Evolutionary conservation across 1,284 basidiomycete genomes (phyloP), one percentile per base, ranked within the genome.

Genomic region (Stereum hirsutum): DNA sequence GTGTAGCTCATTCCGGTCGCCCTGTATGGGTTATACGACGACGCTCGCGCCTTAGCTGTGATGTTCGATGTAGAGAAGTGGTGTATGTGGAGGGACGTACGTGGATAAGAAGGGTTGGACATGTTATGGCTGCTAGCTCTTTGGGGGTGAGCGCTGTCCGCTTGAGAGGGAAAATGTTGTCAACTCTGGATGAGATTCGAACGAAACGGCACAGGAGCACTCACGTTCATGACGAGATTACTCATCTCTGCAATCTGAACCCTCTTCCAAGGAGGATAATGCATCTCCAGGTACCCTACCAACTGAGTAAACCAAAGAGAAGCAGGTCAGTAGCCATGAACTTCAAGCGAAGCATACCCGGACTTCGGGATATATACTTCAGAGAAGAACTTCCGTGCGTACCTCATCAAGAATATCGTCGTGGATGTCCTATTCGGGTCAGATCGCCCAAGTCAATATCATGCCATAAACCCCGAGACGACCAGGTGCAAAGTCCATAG

Each of bases 91-190:
- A 12, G 14, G 8, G 8, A 52, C 65, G 26, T 41, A 84, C 84
- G 61, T 87, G 84, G 41, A 87, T 70, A n/a, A 87, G 73, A 17
- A 87, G 62, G 11, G 81, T 73, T 1, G 83, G 84, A 49, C 75
- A 74, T 5, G 56, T 72, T 41, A 87, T 72, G 28, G 60, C 54
- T n/a, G 68, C 67, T 17, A 75, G 62, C 45, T 70, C 66, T 25
- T 31, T 39, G n/a, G 66, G 51, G 20, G 54, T 69, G 44, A 85
- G 56, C 6, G 70, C 67, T 34, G 31, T 42, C n/a, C 41, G 32
- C 41, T 42, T 8, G 21, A 12, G 27, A 17, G 26, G 12, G 7
- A 11, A 12, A 19, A 12, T 12, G 2, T 12, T 25, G 12, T n/a
- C n/a, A 19, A 19, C 26, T 25, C 8, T 14, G 6, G 6, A 23